These are phyloP conservation scores for Aspergillus melleus DNA, from an alignment of 2,329 filamentous ascomycete species.

Conservation along the genomic window DNA sequence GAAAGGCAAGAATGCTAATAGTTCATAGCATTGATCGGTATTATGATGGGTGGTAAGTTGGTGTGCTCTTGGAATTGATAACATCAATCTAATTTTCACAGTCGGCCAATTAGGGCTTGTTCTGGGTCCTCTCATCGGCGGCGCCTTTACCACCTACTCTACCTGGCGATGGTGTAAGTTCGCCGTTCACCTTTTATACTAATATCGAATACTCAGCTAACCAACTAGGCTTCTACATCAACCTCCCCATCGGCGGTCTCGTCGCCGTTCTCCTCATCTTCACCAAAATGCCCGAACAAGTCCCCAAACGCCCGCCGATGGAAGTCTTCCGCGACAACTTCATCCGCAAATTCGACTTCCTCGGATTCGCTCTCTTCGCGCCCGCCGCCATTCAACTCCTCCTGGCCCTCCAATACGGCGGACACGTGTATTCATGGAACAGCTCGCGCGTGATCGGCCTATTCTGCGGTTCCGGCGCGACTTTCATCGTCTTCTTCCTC, in stretches of 20 bases:
- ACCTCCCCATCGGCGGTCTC: conserved; percentile 48
- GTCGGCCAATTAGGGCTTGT: conserved; percentile 33
- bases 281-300: conserved; percentile 16
- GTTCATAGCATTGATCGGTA: conserved; percentile 8
- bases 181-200: conserved; percentile 13
- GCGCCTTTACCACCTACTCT: conserved; percentile 39
- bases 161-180: conserved; percentile 28
- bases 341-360: conserved; percentile 47
- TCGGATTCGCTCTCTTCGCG: conserved; percentile 53
- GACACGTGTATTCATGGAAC: conserved; percentile 53
- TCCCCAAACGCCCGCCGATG: not conserved
- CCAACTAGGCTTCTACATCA: conserved; percentile 49
- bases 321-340: conserved; percentile 11
- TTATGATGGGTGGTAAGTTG: conserved; percentile 25
- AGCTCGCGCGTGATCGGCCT: conserved; percentile 44
- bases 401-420: conserved; percentile 60
- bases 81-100: conserved; percentile 1
- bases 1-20: not conserved
- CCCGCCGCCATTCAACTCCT: conserved; percentile 55
- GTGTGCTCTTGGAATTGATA: not conserved
- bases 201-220: conserved; percentile 42
- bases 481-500: conserved; percentile 8
- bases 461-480: conserved; percentile 25
- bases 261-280: conserved; percentile 25
- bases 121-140: conserved; percentile 44